Conservation (phyloP, 257 asterid genomes). For the Primulina tabacum region DNA sequence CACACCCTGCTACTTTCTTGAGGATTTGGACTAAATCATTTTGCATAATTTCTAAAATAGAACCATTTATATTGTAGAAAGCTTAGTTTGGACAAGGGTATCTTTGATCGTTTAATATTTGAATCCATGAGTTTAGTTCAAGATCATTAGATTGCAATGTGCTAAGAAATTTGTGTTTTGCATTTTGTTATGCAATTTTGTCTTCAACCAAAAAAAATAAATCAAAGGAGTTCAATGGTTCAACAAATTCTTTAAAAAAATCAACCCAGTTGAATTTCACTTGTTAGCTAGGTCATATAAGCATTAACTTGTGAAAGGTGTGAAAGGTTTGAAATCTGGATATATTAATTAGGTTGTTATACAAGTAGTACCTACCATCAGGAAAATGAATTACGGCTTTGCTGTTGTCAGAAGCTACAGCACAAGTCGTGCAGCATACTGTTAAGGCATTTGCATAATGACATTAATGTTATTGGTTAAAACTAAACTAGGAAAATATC, state of each 20-base stretch:
- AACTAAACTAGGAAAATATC: not conserved
- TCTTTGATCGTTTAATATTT: no score
- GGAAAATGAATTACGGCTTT: constrained; percentile 12
- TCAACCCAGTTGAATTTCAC: constrained; percentile 1
- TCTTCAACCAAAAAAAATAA: not conserved
- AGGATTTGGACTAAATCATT: not conserved
- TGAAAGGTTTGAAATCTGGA: not conserved
- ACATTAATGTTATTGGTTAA: not conserved
- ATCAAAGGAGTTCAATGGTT: not conserved
- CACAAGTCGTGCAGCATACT: not conserved
- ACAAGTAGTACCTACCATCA: not conserved
- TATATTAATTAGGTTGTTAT: not conserved
- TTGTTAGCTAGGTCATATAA: not conserved
- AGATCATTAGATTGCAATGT: not conserved
- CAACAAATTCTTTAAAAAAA: not conserved
- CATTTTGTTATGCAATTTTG: not conserved
- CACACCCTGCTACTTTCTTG: not conserved
- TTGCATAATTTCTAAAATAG: not conserved
- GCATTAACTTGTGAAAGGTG: not conserved
- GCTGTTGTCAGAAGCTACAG: not conserved
- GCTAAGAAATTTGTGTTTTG: not conserved
- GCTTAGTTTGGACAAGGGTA: not conserved
- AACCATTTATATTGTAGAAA: not conserved
- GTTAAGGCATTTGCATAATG: not conserved
- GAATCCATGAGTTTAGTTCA: not conserved